Conservation (phyloP, 176 grass and related monocot species). For the Lolium rigidum region DNA sequence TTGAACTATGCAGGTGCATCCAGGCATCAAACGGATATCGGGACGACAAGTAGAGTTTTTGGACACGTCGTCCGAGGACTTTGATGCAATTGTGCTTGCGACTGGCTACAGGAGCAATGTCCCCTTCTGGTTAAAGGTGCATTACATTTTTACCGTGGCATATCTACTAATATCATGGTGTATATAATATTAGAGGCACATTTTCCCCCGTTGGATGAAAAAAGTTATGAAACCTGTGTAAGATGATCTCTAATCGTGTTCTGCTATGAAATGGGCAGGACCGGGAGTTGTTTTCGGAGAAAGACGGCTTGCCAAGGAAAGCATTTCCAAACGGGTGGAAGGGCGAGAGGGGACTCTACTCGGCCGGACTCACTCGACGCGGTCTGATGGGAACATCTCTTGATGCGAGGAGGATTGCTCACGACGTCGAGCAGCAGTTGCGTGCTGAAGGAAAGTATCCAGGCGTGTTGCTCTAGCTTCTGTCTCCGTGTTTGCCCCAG, state of each 20-base stretch:
- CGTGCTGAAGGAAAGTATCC: constrained; percentile 30
- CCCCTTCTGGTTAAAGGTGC: constrained; percentile 87
- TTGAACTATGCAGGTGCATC: constrained; percentile 66
- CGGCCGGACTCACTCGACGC: constrained; percentile 74
- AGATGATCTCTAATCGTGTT: constrained; percentile 3
- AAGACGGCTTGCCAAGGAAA: constrained; percentile 86
- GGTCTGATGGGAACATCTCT: constrained; percentile 82
- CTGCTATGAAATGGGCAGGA: constrained; percentile 58
- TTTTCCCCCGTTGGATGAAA: neutral
- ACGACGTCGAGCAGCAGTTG: constrained; percentile 78
- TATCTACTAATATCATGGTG: neutral
- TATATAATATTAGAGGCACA: neutral
- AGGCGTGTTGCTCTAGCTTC: constrained; percentile 26
- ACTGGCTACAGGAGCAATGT: constrained; percentile 98
- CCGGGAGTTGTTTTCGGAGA: constrained; percentile 77
- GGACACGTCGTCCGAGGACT: constrained; percentile 58
- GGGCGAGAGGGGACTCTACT: constrained; percentile 76
- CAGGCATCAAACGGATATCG: constrained; percentile 54
- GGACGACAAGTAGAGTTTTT: constrained; percentile 63
- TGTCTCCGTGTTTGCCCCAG: neutral
- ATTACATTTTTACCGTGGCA: neutral
- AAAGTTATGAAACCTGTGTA: neutral
- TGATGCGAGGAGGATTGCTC: constrained; percentile 72
- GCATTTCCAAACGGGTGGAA: constrained; percentile 89
- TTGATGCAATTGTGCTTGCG: constrained; percentile 74